Evolutionary conservation across 2,329 filamentous ascomycete species (phyloP).

Genomic region (Stagonosporopsis chrysanthemi): DNA sequence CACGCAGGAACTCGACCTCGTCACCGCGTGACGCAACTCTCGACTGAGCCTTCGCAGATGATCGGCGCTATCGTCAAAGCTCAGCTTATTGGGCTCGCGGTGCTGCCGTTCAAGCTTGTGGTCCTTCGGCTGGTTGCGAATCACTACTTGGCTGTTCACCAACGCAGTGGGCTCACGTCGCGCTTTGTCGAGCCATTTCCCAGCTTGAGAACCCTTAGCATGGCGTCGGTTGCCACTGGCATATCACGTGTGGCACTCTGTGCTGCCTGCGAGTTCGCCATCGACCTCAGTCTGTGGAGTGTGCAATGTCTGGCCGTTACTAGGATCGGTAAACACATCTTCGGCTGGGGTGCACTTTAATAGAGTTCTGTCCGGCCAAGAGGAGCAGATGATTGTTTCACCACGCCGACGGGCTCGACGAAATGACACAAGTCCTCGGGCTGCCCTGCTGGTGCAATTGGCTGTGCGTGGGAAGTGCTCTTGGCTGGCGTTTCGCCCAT

Average conservation of each 20-base stretch:
- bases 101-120: slow-evolving; percentile 43
- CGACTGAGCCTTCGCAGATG: slow-evolving; percentile 43
- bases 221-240: slow-evolving; percentile 32
- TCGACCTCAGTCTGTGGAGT: slow-evolving; percentile 47
- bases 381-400: neutral
- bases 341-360: slow-evolving; percentile 47
- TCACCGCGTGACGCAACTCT: slow-evolving; percentile 49
- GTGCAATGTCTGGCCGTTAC: slow-evolving; percentile 42
- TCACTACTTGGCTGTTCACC: slow-evolving; percentile 35
- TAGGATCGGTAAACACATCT: slow-evolving; percentile 37
- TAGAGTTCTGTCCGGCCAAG: neutral
- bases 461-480: neutral
- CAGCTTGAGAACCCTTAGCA: slow-evolving; percentile 20
- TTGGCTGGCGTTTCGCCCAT: neutral
- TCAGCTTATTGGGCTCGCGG: slow-evolving; percentile 41
- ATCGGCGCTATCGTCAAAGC: slow-evolving; percentile 42
- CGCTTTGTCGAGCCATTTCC: slow-evolving; percentile 21
- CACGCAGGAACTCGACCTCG: slow-evolving; percentile 19
- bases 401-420: neutral
- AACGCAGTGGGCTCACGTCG: slow-evolving; percentile 5
- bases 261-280: slow-evolving; percentile 40
- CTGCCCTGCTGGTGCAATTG: neutral
- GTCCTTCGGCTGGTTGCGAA: slow-evolving; percentile 42
- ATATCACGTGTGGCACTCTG: slow-evolving; percentile 45
- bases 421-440: neutral